phyloP scores from a whole-genome alignment of 1,284 basidiomycete genomes.

The Ganoderma leucocontextum region DNA sequence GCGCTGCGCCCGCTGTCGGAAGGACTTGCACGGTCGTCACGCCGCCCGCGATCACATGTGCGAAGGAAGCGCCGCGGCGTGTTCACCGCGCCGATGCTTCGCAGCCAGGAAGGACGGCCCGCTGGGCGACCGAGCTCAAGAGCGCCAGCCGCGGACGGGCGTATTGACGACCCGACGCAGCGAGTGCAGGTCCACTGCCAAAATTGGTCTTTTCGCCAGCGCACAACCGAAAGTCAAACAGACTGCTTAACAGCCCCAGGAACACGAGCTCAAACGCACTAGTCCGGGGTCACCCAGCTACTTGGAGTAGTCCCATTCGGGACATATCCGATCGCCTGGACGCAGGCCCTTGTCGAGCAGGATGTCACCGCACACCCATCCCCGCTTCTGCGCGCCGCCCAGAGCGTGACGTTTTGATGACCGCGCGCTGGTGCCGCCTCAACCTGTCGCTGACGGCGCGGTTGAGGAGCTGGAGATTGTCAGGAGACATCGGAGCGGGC shows the following conservation, averaged over 20 bases:
- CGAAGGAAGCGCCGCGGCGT: slow-evolving; percentile 56
- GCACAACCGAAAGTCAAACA: background rate
- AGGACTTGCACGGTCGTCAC: slow-evolving; percentile 56
- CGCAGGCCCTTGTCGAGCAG: slow-evolving; percentile 65
- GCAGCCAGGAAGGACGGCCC: slow-evolving; percentile 59
- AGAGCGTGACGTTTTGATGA: slow-evolving; percentile 84
- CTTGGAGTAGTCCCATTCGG: slow-evolving; percentile 46
- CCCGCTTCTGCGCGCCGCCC: slow-evolving; percentile 76
- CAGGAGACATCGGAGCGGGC: slow-evolving; percentile 59
- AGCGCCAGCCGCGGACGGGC: slow-evolving; percentile 57
- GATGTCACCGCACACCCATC: slow-evolving; percentile 67
- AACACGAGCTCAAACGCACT: slow-evolving; percentile 36
- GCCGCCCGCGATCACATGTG: slow-evolving; percentile 54
- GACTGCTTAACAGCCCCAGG: slow-evolving; percentile 35
- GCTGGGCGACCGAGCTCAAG: slow-evolving; percentile 60
- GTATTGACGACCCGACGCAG: slow-evolving; percentile 78
- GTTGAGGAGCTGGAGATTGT: slow-evolving; percentile 50
- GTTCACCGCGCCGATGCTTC: slow-evolving; percentile 57
- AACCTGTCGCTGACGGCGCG: slow-evolving; percentile 77
- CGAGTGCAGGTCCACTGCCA: slow-evolving; percentile 78
- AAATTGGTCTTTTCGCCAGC: background rate
- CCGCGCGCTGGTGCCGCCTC: slow-evolving; percentile 70
- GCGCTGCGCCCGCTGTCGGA: slow-evolving; percentile 41
- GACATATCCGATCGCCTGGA: slow-evolving; percentile 64
- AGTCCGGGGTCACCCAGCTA: slow-evolving; percentile 74